Evolutionary conservation across 2,329 filamentous ascomycete genomes (phyloP).

Genomic region (Clarireedia homoeocarpa): DNA sequence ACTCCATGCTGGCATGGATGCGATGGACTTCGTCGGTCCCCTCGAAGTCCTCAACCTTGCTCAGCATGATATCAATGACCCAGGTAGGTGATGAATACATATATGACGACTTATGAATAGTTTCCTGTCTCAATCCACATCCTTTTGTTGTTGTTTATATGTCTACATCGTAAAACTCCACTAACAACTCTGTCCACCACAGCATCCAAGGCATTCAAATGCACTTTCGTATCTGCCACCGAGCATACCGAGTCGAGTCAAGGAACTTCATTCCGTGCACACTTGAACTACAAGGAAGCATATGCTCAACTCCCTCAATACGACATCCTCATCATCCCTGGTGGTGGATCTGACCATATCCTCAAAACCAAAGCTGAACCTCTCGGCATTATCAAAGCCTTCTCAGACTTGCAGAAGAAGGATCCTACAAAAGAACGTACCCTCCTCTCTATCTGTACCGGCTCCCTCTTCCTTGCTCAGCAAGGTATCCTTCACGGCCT

Average conservation of each 20-base stretch:
- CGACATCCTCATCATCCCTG: slow-evolving; percentile 71
- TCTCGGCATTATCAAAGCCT: slow-evolving; percentile 65
- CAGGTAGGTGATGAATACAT: slow-evolving; percentile 31
- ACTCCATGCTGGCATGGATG: slow-evolving; percentile 46
- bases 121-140: not conserved
- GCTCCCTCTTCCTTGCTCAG: slow-evolving; percentile 68
- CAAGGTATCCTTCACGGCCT: slow-evolving; percentile 72
- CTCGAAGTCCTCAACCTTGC: slow-evolving; percentile 49
- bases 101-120: not conserved
- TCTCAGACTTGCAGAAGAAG: slow-evolving; percentile 70
- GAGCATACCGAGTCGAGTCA: slow-evolving; percentile 47
- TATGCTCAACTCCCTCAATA: slow-evolving; percentile 52
- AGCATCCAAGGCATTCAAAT: slow-evolving; percentile 26
- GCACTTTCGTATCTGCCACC: slow-evolving; percentile 35
- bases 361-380: slow-evolving; percentile 63
- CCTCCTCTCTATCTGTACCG: slow-evolving; percentile 72
- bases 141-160: slow-evolving; percentile 1
- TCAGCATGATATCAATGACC: slow-evolving; percentile 45
- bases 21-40: slow-evolving; percentile 49
- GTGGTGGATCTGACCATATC: slow-evolving; percentile 53
- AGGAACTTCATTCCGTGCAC: slow-evolving; percentile 62
- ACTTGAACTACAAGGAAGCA: slow-evolving; percentile 73
- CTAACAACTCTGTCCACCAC: not conserved
- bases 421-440: slow-evolving; percentile 76
- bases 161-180: not conserved